phyloP scores from a whole-genome alignment of 768 basidiomycete species.

The Agaricus sinodeliciosus region DNA sequence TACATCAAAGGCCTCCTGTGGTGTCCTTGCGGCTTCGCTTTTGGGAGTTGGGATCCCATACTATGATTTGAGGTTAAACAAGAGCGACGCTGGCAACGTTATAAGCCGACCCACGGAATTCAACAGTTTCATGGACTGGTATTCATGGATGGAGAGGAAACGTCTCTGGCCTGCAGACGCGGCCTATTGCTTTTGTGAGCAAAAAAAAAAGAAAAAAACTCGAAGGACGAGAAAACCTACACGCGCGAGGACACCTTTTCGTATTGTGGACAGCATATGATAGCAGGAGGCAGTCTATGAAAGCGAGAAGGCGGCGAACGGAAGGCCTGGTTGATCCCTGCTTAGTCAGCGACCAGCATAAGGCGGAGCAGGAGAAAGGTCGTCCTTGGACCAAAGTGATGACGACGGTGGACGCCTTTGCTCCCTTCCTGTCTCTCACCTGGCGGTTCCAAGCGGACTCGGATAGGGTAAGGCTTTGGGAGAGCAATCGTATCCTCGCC shows the following conservation, averaged over 20 bases:
- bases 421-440: conserved; percentile 69
- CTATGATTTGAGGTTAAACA: conserved; percentile 32
- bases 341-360: conserved; percentile 38
- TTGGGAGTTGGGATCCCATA: conserved; percentile 96
- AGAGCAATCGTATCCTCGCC: conserved; percentile 55
- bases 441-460: conserved; percentile 24
- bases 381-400: conserved; percentile 50
- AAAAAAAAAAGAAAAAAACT: neutral
- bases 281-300: conserved; percentile 17
- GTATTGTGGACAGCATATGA: conserved; percentile 60
- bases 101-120: conserved; percentile 61
- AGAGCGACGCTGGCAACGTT: neutral
- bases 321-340: conserved; percentile 9
- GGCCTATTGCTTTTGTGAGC: conserved; percentile 30
- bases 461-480: conserved; percentile 49
- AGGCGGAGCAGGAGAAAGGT: conserved; percentile 8
- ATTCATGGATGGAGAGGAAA: conserved; percentile 95
- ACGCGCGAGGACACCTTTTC: conserved; percentile 59
- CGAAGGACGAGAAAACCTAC: conserved; percentile 29
- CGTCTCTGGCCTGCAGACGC: conserved; percentile 81
- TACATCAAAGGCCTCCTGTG: conserved; percentile 84
- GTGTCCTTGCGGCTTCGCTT: conserved; percentile 78
- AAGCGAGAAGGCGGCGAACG: neutral
- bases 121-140: conserved; percentile 91
- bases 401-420: conserved; percentile 63